phyloP scores from a whole-genome alignment of 2,329 filamentous ascomycete genomes.

The Mycogone perniciosa region DNA sequence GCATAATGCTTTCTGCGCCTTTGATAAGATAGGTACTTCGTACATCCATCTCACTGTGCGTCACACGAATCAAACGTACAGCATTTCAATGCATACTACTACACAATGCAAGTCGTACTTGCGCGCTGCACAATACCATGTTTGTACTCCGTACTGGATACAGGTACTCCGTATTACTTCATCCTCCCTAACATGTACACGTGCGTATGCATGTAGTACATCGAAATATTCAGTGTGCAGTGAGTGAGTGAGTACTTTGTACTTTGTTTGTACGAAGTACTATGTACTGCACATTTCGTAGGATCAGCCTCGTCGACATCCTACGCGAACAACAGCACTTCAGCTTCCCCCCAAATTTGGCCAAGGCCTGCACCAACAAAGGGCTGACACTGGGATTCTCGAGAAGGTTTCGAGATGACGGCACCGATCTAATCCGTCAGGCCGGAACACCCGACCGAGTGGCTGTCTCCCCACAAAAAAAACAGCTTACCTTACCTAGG shows the following conservation, averaged over 20 bases:
- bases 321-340: too few species aligned
- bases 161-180: too few species aligned
- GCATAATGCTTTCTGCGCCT: background rate
- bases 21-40: background rate
- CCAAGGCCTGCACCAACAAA: background rate
- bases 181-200: too few species aligned
- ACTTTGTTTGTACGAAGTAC: too few species aligned
- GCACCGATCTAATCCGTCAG: conserved; percentile 16
- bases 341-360: too few species aligned
- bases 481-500: background rate
- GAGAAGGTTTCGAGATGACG: conserved; percentile 20
- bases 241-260: too few species aligned
- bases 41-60: background rate
- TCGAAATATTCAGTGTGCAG: too few species aligned
- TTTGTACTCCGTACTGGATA: too few species aligned
- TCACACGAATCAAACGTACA: background rate
- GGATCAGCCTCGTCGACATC: too few species aligned
- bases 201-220: too few species aligned
- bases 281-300: too few species aligned
- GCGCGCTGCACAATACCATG: background rate
- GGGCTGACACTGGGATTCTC: background rate
- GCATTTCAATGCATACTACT: background rate
- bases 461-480: conserved; percentile 7
- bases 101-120: background rate
- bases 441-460: conserved; percentile 17